Evolutionary conservation across 371 early-diverging fungal genomes (phyloP), one percentile per base, ranked within the genome.

Genomic region (Mortierella sp.): DNA sequence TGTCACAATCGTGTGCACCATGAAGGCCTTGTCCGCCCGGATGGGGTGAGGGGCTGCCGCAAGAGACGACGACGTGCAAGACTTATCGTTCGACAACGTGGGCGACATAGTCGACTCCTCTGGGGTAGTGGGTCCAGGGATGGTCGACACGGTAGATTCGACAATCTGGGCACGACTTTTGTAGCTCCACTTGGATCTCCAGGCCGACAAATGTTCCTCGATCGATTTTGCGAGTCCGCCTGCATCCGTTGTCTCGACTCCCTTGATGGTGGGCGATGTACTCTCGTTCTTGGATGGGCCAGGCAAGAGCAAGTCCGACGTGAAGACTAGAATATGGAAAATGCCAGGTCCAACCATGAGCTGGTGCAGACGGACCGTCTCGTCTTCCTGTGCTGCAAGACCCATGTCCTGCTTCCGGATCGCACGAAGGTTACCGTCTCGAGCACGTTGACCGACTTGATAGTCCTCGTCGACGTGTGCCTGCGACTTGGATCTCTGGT

Each of bases 251-350:
- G 70, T 65, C 43, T 81, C 74, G 7, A 72, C 32, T 11, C 75
- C 77, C 46, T 77, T 71, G 70, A 75, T 75, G 32, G 48, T 60
- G 4, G 75, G 49, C 24, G 74, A 46, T 46, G 32, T 32, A 21
- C 65, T 68, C 10, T 41, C 68, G 38, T 63, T 56, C 41, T 44
- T 29, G 24, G 60, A n/a, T n/a, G 24, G n/a, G 4, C 63, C 4
- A 16, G 75, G 24, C 7, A 71, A 6, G n/a, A 82, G 70, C 77
- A 77, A 77, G 55, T 82, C 77, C 58, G 82, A 74, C 1, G 75
- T 63, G 35, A 85, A 79, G 49, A 85, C 82, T 12, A 85, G 24
- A 32, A 85, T 41, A 43, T 85, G 86, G 44, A 85, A 85, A 51
- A 76, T 68, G 6, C 86, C 82, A 24, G 79, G 79, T 5, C 82